These are phyloP conservation scores for Maudiozyma bulderi DNA, from an alignment of 805 yeast genomes.

Conservation along the genomic window DNA sequence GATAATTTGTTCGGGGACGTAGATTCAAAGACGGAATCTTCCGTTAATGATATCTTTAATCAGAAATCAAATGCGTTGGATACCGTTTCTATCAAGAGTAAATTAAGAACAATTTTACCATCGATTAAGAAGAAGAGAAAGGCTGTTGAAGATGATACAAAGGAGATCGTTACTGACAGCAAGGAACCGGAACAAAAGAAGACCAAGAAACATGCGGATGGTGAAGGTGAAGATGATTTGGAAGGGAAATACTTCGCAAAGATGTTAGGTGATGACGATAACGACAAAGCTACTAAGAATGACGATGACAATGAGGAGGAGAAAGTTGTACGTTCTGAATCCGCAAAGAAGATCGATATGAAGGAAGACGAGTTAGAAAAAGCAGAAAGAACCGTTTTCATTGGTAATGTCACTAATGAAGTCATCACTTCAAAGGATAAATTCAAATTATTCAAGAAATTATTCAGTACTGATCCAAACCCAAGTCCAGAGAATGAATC, in stretches of 20 bases:
- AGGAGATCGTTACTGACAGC: background rate
- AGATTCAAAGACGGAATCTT: constrained; percentile 24
- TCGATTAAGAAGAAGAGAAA: constrained; percentile 5
- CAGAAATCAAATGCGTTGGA: constrained; percentile 39
- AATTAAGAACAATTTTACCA: constrained; percentile 5
- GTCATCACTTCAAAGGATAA: constrained; percentile 56
- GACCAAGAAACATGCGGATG: constrained; percentile 5
- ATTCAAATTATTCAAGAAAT: constrained; percentile 54
- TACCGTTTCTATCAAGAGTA: constrained; percentile 2
- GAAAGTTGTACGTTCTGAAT: constrained; percentile 19
- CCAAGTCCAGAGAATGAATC: constrained; percentile 7
- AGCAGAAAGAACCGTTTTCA: constrained; percentile 77
- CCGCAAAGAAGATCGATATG: constrained; percentile 45
- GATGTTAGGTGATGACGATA: constrained; percentile 30
- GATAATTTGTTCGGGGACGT: constrained; percentile 28
- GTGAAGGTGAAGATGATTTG: constrained; percentile 34
- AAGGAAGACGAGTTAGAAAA: constrained; percentile 67
- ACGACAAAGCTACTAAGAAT: background rate
- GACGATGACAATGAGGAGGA: background rate
- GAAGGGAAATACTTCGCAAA: constrained; percentile 48
- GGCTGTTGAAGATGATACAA: constrained; percentile 3
- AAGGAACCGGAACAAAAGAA: constrained; percentile 4
- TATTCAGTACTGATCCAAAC: constrained; percentile 33
- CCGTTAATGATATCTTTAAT: constrained; percentile 30
- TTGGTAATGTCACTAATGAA: constrained; percentile 68